Evolutionary conservation across 1,139 yeast genomes (phyloP).

Genomic region (Taiozyma sp.): DNA sequence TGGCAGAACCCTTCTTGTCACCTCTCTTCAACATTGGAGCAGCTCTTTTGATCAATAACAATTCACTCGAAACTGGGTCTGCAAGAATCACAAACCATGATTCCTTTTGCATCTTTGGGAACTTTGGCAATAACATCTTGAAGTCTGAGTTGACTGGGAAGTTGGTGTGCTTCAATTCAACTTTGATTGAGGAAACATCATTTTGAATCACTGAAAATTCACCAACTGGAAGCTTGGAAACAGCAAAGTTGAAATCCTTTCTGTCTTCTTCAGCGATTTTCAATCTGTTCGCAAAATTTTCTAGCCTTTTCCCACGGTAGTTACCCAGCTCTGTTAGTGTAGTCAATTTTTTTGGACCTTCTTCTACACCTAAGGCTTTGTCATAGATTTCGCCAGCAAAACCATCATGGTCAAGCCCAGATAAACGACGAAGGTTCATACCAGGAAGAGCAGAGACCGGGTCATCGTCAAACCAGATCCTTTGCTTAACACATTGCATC

Average conservation of each 20-base stretch:
- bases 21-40: constrained; percentile 45
- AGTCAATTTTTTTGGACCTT: constrained; percentile 5
- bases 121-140: constrained; percentile 70
- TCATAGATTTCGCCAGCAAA: constrained; percentile 17
- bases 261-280: constrained; percentile 10
- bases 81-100: constrained; percentile 82
- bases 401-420: constrained; percentile 26
- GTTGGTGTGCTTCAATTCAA: constrained; percentile 51
- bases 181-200: constrained; percentile 31
- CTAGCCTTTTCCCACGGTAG: constrained; percentile 14
- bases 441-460: constrained; percentile 76
- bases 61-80: constrained; percentile 40
- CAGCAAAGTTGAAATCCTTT: constrained; percentile 39
- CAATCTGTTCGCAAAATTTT: constrained; percentile 13
- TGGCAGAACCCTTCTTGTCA: constrained; percentile 36
- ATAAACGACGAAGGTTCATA: constrained; percentile 32
- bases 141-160: constrained; percentile 53
- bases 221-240: constrained; percentile 43
- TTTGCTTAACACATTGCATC: constrained; percentile 89
- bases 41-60: constrained; percentile 61
- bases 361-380: constrained; percentile 18
- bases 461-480: constrained; percentile 79
- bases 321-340: constrained; percentile 13
- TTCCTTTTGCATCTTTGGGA: constrained; percentile 90
- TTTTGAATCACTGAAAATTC: constrained; percentile 29